Conservation (phyloP, 2,329 filamentous ascomycete species). For the Aspergillus aculeatinus region DNA sequence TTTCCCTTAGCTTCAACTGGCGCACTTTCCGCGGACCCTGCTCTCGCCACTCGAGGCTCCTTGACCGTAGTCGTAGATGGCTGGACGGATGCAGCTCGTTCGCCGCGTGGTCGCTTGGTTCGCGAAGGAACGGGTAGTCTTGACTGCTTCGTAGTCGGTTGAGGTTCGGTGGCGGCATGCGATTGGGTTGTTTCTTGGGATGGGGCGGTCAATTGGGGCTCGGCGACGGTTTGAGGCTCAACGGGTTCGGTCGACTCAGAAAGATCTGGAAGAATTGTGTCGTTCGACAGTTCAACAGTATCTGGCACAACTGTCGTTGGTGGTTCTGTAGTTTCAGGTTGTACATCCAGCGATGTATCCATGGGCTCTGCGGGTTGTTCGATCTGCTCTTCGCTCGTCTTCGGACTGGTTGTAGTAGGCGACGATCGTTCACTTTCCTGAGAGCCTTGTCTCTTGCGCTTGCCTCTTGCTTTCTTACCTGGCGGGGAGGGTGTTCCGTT, state of each 20-base stretch:
- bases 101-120: conserved; percentile 4
- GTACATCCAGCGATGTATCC: conserved; percentile 1
- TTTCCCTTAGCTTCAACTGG: not conserved
- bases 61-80: not conserved
- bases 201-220: not conserved
- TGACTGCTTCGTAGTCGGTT: not conserved
- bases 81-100: conserved; percentile 9
- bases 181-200: not conserved
- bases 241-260: not conserved
- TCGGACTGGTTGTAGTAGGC: not conserved
- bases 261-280: not conserved
- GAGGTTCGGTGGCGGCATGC: not conserved
- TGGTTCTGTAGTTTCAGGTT: not conserved
- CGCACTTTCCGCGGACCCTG: not conserved
- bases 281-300: not conserved
- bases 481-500: conserved; percentile 10
- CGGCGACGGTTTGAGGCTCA: not conserved
- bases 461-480: not conserved
- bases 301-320: not conserved
- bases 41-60: not conserved
- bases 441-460: conserved; percentile 6
- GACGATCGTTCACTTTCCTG: conserved; percentile 8
- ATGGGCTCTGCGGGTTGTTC: not conserved
- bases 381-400: not conserved
- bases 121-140: not conserved